Conservation (phyloP, 768 basidiomycete species). For the Austroboletus eburneus region DNA sequence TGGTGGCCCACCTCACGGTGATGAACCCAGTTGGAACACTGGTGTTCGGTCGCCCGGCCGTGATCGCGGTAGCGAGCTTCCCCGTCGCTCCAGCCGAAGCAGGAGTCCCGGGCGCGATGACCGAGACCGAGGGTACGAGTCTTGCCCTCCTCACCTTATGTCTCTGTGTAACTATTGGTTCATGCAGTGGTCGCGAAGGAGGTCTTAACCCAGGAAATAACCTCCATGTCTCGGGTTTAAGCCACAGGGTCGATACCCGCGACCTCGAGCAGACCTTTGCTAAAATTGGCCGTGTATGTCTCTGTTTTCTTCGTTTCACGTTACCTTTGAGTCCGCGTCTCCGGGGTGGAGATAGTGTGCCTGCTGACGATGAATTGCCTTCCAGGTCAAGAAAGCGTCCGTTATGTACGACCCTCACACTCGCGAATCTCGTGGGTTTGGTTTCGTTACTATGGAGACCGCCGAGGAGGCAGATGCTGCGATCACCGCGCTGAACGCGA, state of each 20-base stretch:
- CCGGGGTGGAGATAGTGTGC: background rate
- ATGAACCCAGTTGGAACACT: constrained; percentile 53
- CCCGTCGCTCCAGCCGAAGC: constrained; percentile 72
- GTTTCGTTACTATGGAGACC: constrained; percentile 86
- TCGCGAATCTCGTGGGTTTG: constrained; percentile 73
- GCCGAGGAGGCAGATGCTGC: constrained; percentile 89
- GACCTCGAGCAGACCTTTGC: constrained; percentile 86
- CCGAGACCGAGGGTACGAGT: constrained; percentile 59
- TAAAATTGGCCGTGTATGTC: constrained; percentile 79
- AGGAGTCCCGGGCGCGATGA: constrained; percentile 65
- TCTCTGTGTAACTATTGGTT: background rate
- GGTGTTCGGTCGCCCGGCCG: constrained; percentile 41
- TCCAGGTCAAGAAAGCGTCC: constrained; percentile 57
- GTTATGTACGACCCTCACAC: constrained; percentile 72
- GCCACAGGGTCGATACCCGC: constrained; percentile 66
- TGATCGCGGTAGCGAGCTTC: constrained; percentile 42
- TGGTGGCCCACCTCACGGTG: constrained; percentile 44
- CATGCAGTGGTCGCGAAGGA: constrained; percentile 23
- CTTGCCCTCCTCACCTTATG: background rate
- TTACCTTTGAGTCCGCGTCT: background rate
- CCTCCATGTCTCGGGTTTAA: constrained; percentile 58
- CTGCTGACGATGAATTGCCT: constrained; percentile 3
- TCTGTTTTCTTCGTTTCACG: constrained; percentile 6
- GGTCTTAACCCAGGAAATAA: constrained; percentile 61
- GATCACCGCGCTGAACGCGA: constrained; percentile 76